Evolutionary conservation across 2,329 filamentous ascomycete species (phyloP).

Genomic region (Ceratocystis lukuohia): DNA sequence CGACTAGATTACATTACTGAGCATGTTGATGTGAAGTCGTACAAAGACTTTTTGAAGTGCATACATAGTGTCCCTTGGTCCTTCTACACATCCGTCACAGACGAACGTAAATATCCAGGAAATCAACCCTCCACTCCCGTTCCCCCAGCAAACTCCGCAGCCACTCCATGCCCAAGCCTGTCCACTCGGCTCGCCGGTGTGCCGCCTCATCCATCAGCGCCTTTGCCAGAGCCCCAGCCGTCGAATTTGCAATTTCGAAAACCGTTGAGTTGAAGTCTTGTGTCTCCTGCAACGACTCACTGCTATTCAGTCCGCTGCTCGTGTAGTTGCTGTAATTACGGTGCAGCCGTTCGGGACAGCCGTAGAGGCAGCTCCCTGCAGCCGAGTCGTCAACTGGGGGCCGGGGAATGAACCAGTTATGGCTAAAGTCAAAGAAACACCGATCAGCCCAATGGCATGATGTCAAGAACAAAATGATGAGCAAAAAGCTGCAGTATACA

Average conservation of each 20-base stretch:
- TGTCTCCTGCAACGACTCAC: slow-evolving; percentile 21
- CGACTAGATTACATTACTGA: not conserved
- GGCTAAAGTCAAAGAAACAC: slow-evolving; percentile 84
- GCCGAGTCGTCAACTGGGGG: slow-evolving; percentile 23
- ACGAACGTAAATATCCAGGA: slow-evolving; percentile 74
- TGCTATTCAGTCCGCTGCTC: not conserved
- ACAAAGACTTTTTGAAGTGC: not conserved
- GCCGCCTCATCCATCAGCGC: slow-evolving; percentile 51
- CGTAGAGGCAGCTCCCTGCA: slow-evolving; percentile 17
- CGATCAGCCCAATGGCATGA: slow-evolving; percentile 80
- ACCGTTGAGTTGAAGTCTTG: slow-evolving; percentile 36
- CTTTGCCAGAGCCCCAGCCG: slow-evolving; percentile 51
- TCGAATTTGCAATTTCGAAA: slow-evolving; percentile 52
- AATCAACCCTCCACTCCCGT: slow-evolving; percentile 82
- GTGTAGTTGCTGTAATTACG: slow-evolving; percentile 22
- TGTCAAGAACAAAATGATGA: slow-evolving; percentile 86
- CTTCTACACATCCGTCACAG: slow-evolving; percentile 35
- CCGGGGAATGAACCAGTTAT: slow-evolving; percentile 87
- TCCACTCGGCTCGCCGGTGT: slow-evolving; percentile 50
- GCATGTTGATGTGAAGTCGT: not conserved
- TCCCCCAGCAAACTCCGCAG: slow-evolving; percentile 65
- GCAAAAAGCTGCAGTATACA: slow-evolving; percentile 92
- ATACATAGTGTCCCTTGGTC: not conserved
- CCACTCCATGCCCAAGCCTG: slow-evolving; percentile 74
- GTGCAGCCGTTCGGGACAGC: slow-evolving; percentile 6